Evolutionary conservation across 2,329 filamentous ascomycete genomes (phyloP).

Genomic region (Mycosphaerella arachidis): DNA sequence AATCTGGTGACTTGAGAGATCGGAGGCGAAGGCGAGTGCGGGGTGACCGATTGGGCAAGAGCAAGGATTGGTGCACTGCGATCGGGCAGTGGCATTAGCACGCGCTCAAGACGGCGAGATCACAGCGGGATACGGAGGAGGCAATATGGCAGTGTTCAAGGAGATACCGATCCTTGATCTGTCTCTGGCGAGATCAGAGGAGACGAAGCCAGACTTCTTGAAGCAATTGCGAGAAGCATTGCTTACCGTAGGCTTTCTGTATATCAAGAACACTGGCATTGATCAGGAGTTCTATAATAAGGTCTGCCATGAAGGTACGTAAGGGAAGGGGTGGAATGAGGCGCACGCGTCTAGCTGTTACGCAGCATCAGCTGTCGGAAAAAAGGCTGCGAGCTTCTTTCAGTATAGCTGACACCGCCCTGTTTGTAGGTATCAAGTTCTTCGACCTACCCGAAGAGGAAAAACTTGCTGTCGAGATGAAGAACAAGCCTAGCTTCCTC

Average conservation of each 20-base stretch:
- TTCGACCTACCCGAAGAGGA: constrained; percentile 72
- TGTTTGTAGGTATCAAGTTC: constrained; percentile 50
- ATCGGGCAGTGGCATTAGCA: background rate
- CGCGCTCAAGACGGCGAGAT: too few relatives aligned
- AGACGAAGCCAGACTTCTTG: constrained; percentile 69
- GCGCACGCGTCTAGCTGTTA: too few relatives aligned
- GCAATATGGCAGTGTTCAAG: constrained; percentile 50
- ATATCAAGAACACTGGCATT: constrained; percentile 75
- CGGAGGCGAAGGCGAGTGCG: background rate
- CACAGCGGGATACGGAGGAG: background rate
- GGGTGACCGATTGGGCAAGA: background rate
- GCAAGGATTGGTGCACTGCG: background rate
- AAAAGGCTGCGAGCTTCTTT: too few relatives aligned
- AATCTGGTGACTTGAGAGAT: constrained; percentile 4
- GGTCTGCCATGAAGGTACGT: constrained; percentile 60
- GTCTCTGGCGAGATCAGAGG: constrained; percentile 57
- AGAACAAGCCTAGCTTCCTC: constrained; percentile 41
- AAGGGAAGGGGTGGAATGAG: too few relatives aligned
- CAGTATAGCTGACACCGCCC: too few relatives aligned
- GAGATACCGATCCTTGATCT: constrained; percentile 75
- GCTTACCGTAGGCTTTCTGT: constrained; percentile 83
- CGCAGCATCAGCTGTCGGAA: too few relatives aligned
- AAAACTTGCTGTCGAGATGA: constrained; percentile 60
- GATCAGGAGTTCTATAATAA: constrained; percentile 59
- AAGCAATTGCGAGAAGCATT: constrained; percentile 67